These are phyloP conservation scores for Hypericum perforatum DNA, from an alignment of 345 rosid genomes.

Conservation along the genomic window DNA sequence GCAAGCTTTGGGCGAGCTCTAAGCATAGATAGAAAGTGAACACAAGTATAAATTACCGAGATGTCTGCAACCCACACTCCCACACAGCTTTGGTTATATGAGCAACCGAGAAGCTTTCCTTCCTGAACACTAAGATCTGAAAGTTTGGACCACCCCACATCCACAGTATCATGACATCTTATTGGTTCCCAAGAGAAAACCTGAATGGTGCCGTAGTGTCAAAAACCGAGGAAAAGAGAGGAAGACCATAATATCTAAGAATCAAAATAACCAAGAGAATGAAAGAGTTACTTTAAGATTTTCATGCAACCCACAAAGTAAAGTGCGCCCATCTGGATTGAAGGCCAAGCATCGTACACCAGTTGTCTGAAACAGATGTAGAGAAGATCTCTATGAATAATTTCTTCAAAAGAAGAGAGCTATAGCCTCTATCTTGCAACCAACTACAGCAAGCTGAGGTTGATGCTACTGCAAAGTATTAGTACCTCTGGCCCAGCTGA, in stretches of 20 bases:
- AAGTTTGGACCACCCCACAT: conserved; percentile 98
- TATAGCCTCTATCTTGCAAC: no score
- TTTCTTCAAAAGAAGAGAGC: conserved; percentile 4
- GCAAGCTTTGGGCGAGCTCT: conserved; percentile 7
- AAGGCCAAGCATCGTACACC: conserved; percentile 93
- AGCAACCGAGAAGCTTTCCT: conserved; percentile 98
- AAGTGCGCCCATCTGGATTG: conserved; percentile 88
- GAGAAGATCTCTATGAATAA: conserved; percentile 4
- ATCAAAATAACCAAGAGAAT: neutral
- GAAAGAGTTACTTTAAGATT: conserved; percentile 55
- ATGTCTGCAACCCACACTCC: conserved; percentile 99
- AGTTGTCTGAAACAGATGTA: conserved; percentile 38
- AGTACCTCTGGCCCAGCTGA: conserved; percentile 94
- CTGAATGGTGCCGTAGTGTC: conserved; percentile 26
- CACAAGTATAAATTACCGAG: conserved; percentile 46
- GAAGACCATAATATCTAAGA: conserved; percentile 3
- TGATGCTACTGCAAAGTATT: conserved; percentile 6
- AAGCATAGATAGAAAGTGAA: conserved; percentile 5
- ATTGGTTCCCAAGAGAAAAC: conserved; percentile 97
- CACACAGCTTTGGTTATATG: conserved; percentile 96
- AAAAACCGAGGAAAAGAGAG: conserved; percentile 13
- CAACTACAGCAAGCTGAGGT: no score
- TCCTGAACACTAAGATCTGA: conserved; percentile 92
- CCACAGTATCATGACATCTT: conserved; percentile 76
- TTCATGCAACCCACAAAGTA: conserved; percentile 94